Base-by-base conservation (phyloP, 1,139 yeast genomes). In the Taphrina communis region DNA sequence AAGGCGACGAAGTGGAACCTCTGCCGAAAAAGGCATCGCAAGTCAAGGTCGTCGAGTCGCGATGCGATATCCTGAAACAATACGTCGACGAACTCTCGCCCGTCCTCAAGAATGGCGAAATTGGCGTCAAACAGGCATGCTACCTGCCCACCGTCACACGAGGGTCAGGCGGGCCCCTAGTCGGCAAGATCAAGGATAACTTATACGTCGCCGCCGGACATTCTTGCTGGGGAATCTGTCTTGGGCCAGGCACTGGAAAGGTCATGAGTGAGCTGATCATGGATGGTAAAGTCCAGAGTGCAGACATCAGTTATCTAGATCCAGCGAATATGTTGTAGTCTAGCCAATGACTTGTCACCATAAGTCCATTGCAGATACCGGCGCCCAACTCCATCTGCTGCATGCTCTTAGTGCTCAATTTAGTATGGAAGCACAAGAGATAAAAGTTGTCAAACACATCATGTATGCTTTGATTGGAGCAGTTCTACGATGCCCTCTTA, bases 201-300 rank as follows among this genome's bases (percentile, higher is more conserved):
- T 80, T 94, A 72, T 90, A 81, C 74, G 79, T 94, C 71, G 97
- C 97, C 2, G 86, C 95, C 21, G 99, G 98, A 0, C 99, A 94
- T 78, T 88, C 96, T 25, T 94, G 98, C 79, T 94, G 99, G 99
- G 99, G 99, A 7, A 94, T 94, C 72, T 94, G 94, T 79, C 93
- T 94, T 78, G 97, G 97, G 0, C 98, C 98, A 0, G 98, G 90
- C 3, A 92, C 98, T 0, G 99, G 99, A 21, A 88, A 91, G 75
- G 84, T 94, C 61, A 85, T 94, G 89, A 87, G 97, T 73, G 98
- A 94, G 78, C 76, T 94, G 69, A 79, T 94, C 63, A 79, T 93
- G 67, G 98, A 93, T 68, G 98, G 98, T n/a, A 85, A 84, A 72
- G 88, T 88, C 11, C 82, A 80, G 59, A 86, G 91, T 70, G 96